Base-by-base conservation (phyloP, 1,284 basidiomycete species). In the Cerrena zonata region DNA sequence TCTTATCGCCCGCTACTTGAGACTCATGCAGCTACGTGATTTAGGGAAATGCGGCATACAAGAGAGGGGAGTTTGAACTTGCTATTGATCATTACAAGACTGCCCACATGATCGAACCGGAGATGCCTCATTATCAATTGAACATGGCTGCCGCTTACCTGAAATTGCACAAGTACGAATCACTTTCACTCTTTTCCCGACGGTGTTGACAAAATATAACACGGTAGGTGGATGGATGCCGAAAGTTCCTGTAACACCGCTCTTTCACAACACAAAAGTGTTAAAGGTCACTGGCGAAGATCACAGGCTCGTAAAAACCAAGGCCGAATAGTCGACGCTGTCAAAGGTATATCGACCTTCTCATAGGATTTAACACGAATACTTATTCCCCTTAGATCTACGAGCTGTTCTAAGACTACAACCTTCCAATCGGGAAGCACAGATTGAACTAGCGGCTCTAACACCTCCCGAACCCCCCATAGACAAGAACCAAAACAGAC, bases 131-230 rank as follows among this genome's bases (percentile, higher is more conserved):
- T 61, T 86, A 86, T 57, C 79, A 85, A 58, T 74, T 86, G 36
- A 86, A 86, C 58, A 70, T 86, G 18, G 84, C 84, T 2, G 83
- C 83, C 3, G 83, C 84, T 1, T 74, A 84, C 63, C 61, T 86
- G 36, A 86, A 86, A 60, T 65, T 84, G 44, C 68, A 70, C 62
- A 78, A 82, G 84, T 86, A 64, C 49, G 80, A 64, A 21, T 47
- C 52, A 21, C 51, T 51, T 30, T 2, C 26, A 47, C 25, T 21
- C 30, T 47, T 56, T 45, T 34, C 41, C 5, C 45, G 18, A n/a
- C 25, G 10, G 27, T 23, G 15, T 21, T 44, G 27, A 15, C 12
- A 39, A 15, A 24, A 25, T 27, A 7, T 30, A 19, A 38, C 4
- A n/a, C 24, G 24, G 5, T 55, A 86, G 83, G 55, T 86, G 80